Base-by-base conservation (phyloP, 1,284 basidiomycete species). In the Ustilago vetiveriae region DNA sequence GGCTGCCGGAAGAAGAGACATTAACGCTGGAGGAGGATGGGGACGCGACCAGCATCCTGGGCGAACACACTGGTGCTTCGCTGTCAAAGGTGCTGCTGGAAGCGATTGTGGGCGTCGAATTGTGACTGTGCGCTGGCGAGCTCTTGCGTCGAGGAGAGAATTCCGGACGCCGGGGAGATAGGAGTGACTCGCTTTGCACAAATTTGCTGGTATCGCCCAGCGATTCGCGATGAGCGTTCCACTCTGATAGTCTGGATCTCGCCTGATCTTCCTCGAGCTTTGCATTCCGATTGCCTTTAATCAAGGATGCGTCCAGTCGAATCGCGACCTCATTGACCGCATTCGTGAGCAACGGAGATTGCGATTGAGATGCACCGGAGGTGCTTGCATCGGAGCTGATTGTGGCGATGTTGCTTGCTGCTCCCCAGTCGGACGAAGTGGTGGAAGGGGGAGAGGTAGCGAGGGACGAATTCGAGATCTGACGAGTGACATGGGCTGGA, bases 201-300 rank as follows among this genome's bases (percentile, higher is more conserved):
- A 16, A n/a, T 1, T 35, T 27, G n/a, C n/a, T n/a, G n/a, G 26
- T 30, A 14, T 10, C 24, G 19, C 14, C 43, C 10, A 14, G 21
- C 29, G 38, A 50, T 13, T 30, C 38, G 14, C 51, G 40, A 11
- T 36, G 27, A 0, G 54, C 45, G 10, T 27, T 56, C 67, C 67
- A 70, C 13, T 51, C 40, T 0, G 48, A 43, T 6, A 70, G 33
- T 10, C 42, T 19, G 4, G 46, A 32, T 16, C 45, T 41, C 5
- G 67, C 67, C 35, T 41, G 32, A 5, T 60, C 48, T 33, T 70
- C 67, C 27, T 70, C 67, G 13, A 52, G 22, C 39, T 70, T 60
- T 14, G 67, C 67, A 32, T 65, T 50, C 0, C 52, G 43, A 29
- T 70, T 48, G 11, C 67, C 67, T 1, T 38, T 58, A 24, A 69